A percentile compares a stretch with the other conserved stretches of the same genome.
Conservation (phyloP, 768 basidiomycete genomes). For the Lentinula detonsa region DNA sequence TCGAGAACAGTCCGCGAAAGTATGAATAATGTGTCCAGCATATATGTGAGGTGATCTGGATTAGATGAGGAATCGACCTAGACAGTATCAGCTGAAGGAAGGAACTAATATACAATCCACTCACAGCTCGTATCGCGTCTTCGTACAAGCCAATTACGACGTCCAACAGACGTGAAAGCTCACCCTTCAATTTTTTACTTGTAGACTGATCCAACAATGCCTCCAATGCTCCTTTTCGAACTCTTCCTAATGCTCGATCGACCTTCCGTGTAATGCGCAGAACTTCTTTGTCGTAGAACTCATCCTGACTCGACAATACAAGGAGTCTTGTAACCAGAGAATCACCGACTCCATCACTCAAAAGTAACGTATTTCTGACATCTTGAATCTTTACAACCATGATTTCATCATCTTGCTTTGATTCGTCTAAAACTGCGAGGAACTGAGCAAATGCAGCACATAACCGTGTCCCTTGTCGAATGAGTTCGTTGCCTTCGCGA, state of each 20-base stretch:
- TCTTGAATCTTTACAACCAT: not conserved
- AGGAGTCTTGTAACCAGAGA: not conserved
- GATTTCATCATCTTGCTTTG: not conserved
- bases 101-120: not conserved
- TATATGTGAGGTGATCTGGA: slow-evolving; percentile 33
- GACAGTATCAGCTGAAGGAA: not conserved
- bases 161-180: slow-evolving; percentile 26
- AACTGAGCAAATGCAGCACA: slow-evolving; percentile 39
- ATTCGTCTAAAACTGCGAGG: slow-evolving; percentile 29
- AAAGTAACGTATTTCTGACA: not conserved
- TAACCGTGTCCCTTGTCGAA: slow-evolving; percentile 33
- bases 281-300: slow-evolving; percentile 23
- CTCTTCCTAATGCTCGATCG: slow-evolving; percentile 53
- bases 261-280: slow-evolving; percentile 43
- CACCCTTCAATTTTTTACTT: slow-evolving; percentile 5
- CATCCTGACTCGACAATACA: not conserved
- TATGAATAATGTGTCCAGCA: slow-evolving; percentile 50
- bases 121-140: slow-evolving; percentile 23
- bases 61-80: slow-evolving; percentile 13
- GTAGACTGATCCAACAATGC: slow-evolving; percentile 30
- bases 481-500: slow-evolving; percentile 7
- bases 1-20: slow-evolving; percentile 41
- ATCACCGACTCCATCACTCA: not conserved
- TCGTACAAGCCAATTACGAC: slow-evolving; percentile 27
- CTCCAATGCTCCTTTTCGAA: slow-evolving; percentile 45